phyloP scores from a whole-genome alignment of 805 yeast species.

The Starmerella khaoyaiensis region DNA sequence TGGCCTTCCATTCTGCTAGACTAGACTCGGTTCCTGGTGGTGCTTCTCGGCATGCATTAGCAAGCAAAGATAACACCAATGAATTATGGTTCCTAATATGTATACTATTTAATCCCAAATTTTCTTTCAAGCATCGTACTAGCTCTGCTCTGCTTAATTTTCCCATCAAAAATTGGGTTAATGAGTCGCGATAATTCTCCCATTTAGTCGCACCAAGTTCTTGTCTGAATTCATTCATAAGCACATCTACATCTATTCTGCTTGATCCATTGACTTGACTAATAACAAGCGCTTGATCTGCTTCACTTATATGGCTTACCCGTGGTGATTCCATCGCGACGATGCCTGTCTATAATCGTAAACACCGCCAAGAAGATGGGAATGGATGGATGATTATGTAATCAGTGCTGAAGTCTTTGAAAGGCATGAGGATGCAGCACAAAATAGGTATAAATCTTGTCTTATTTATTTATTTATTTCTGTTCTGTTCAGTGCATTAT shows the following conservation, averaged over 20 bases:
- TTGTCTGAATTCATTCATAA: conserved; percentile 62
- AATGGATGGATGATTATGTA: too few species aligned
- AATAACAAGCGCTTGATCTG: conserved; percentile 9
- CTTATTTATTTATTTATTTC: too few species aligned
- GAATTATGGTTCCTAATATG: conserved; percentile 63
- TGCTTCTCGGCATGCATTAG: conserved; percentile 69
- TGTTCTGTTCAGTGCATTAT: too few species aligned
- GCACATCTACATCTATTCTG: conserved; percentile 37
- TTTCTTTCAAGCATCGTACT: conserved; percentile 41
- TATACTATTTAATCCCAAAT: conserved; percentile 34
- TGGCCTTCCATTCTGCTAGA: conserved; percentile 30
- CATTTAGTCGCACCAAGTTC: conserved; percentile 58
- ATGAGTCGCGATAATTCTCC: conserved; percentile 72
- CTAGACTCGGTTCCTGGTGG: conserved; percentile 40
- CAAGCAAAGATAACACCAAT: conserved; percentile 62
- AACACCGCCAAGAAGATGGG: too few species aligned
- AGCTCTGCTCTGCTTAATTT: conserved; percentile 67
- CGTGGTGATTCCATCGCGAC: too few species aligned
- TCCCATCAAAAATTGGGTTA: conserved; percentile 50
- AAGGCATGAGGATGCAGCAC: too few species aligned
- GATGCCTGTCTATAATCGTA: too few species aligned
- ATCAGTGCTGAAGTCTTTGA: too few species aligned
- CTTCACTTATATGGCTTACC: too few species aligned
- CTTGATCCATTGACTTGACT: conserved; percentile 12
- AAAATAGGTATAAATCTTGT: too few species aligned